Conservation (phyloP, 2,329 filamentous ascomycete genomes). For the Pyrenophora teres region DNA sequence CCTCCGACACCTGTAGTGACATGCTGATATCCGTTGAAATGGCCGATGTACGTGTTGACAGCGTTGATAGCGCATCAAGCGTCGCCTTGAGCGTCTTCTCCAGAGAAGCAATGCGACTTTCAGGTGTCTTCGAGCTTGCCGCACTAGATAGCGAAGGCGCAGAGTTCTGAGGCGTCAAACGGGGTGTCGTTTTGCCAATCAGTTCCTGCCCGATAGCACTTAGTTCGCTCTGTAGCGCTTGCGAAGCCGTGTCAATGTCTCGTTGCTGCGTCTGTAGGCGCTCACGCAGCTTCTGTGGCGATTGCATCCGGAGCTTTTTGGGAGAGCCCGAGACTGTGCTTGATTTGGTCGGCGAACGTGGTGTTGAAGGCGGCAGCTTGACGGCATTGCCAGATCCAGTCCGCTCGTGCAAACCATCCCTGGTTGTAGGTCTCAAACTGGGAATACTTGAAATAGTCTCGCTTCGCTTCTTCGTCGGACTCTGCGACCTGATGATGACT, state of each 20-base stretch:
- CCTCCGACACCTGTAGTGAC: conserved; percentile 73
- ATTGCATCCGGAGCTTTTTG: conserved; percentile 57
- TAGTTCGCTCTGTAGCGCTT: conserved; percentile 73
- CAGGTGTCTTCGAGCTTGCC: conserved; percentile 47
- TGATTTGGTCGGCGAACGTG: conserved; percentile 38
- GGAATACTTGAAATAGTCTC: conserved; percentile 57
- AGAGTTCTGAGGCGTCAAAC: conserved; percentile 41
- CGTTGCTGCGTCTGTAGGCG: conserved; percentile 82
- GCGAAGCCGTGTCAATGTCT: conserved; percentile 71
- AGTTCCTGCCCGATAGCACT: conserved; percentile 82
- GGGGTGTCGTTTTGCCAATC: conserved; percentile 50
- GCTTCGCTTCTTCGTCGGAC: conserved; percentile 51
- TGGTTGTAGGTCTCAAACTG: conserved; percentile 49
- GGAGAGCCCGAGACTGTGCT: conserved; percentile 24
- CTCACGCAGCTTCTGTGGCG: conserved; percentile 73
- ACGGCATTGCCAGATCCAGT: conserved; percentile 57
- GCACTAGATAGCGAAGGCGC: conserved; percentile 27
- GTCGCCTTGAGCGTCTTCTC: conserved; percentile 66
- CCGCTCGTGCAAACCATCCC: conserved; percentile 56
- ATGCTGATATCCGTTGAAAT: conserved; percentile 74
- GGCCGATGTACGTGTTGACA: conserved; percentile 41
- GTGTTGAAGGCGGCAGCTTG: conserved; percentile 60
- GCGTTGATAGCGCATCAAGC: conserved; percentile 42
- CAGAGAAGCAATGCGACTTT: conserved; percentile 65
- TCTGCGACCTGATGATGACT: conserved; percentile 46